Conservation (phyloP, 257 asterid species). For the Schizonepeta tenuifolia region DNA sequence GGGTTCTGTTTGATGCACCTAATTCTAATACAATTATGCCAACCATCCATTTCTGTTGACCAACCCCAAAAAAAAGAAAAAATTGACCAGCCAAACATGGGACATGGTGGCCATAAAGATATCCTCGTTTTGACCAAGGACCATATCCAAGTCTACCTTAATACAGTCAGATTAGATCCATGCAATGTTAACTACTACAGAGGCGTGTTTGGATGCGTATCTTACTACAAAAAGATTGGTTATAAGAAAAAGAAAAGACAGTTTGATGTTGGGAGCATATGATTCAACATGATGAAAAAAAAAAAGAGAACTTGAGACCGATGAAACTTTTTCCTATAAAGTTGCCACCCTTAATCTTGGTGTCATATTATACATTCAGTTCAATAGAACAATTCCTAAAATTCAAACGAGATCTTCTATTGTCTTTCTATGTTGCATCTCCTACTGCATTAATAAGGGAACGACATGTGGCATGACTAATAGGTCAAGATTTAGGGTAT, state of each 20-base stretch:
- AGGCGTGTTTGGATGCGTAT: background rate
- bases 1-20: constrained; percentile 34
- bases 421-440: too few relatives aligned
- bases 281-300: background rate
- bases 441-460: too few relatives aligned
- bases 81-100: constrained; percentile 29
- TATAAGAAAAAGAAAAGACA: background rate
- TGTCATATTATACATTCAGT: too few relatives aligned
- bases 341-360: background rate
- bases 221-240: background rate
- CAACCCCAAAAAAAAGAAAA: background rate
- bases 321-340: background rate
- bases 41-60: constrained; percentile 41
- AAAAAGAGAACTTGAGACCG: background rate
- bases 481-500: too few relatives aligned
- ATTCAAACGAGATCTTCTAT: too few relatives aligned
- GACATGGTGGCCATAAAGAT: constrained; percentile 33
- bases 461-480: too few relatives aligned
- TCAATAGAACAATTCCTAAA: too few relatives aligned
- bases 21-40: constrained; percentile 29
- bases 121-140: constrained; percentile 37
- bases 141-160: constrained; percentile 34
- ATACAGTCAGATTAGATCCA: constrained; percentile 13
- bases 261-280: background rate
- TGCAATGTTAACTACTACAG: constrained; percentile 4